Conservation (phyloP, 1,139 yeast species). For the Sugiyamaella pinicola region DNA sequence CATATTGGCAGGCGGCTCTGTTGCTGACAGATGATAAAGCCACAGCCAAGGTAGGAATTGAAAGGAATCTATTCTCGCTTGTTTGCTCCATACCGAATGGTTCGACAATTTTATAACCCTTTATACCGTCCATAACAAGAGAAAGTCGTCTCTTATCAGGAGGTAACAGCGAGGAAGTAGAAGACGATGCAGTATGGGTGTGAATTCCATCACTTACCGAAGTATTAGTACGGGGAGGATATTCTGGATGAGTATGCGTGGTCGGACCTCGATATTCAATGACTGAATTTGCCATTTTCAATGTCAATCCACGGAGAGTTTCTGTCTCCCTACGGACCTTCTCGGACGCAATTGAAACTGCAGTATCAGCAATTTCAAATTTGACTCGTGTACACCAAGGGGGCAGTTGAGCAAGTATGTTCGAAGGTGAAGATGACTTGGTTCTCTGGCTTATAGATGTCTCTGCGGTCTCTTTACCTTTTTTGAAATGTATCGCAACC, state of each 20-base stretch:
- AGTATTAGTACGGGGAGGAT: slow-evolving; percentile 27
- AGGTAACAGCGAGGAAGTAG: slow-evolving; percentile 17
- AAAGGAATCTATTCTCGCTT: slow-evolving; percentile 31
- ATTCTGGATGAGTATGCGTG: slow-evolving; percentile 13
- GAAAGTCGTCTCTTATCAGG: slow-evolving; percentile 27
- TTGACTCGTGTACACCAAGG: slow-evolving; percentile 38
- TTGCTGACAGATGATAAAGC: slow-evolving; percentile 29
- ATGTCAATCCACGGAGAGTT: slow-evolving; percentile 31
- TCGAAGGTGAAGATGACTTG: slow-evolving; percentile 14
- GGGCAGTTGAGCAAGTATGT: slow-evolving; percentile 38
- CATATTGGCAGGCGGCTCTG: slow-evolving; percentile 8
- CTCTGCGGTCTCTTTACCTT: neutral
- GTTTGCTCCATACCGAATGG: slow-evolving; percentile 31
- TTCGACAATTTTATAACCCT: slow-evolving; percentile 36
- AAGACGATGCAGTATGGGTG: slow-evolving; percentile 3
- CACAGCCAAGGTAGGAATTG: slow-evolving; percentile 36
- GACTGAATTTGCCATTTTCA: slow-evolving; percentile 31
- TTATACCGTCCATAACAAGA: slow-evolving; percentile 37
- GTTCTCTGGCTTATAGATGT: neutral
- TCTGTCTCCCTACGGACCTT: slow-evolving; percentile 30
- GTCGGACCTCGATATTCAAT: slow-evolving; percentile 30
- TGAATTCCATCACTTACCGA: neutral
- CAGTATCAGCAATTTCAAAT: slow-evolving; percentile 36
- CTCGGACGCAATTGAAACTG: slow-evolving; percentile 35
- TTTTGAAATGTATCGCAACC: slow-evolving; percentile 29